phyloP scores from a whole-genome alignment of 2,329 filamentous ascomycete species.

The Nigrospora oryzae region DNA sequence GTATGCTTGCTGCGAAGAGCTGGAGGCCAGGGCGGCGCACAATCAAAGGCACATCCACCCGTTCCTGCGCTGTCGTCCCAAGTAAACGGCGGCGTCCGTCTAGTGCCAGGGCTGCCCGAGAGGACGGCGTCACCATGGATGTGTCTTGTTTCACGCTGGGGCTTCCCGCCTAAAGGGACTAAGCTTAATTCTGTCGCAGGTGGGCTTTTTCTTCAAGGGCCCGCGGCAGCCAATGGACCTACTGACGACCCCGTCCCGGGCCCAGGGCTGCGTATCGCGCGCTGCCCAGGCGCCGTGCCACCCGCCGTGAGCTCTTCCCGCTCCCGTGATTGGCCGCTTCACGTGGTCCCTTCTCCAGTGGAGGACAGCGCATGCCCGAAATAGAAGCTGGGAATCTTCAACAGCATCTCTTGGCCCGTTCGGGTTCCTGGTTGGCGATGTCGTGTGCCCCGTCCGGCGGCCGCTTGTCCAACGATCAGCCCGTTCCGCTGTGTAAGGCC shows the following conservation, averaged over 20 bases:
- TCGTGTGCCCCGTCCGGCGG: background rate
- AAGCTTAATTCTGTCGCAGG: constrained; percentile 1
- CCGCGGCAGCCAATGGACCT: constrained; percentile 12
- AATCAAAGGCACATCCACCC: background rate
- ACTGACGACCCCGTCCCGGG: constrained; percentile 8
- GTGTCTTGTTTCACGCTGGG: constrained; percentile 2
- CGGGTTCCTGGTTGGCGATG: too few relatives aligned
- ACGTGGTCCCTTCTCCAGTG: constrained; percentile 5
- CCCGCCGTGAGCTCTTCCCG: too few relatives aligned
- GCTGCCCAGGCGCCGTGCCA: constrained; percentile 1
- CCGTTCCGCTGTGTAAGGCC: too few relatives aligned
- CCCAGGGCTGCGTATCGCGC: constrained; percentile 7
- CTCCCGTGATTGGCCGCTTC: constrained; percentile 13
- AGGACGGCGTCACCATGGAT: background rate
- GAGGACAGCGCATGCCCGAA: constrained; percentile 11
- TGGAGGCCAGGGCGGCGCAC: too few relatives aligned
- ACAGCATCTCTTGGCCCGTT: background rate
- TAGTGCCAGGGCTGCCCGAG: too few relatives aligned
- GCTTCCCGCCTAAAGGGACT: background rate
- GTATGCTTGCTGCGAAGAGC: too few relatives aligned
- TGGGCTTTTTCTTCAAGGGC: background rate
- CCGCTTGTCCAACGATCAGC: constrained; percentile 1
- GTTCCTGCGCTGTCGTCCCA: constrained; percentile 8
- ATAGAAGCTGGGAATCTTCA: constrained; percentile 13
- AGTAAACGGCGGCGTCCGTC: background rate